Base-by-base conservation (phyloP, 306 rosid species). In the Luffa aegyptiaca region DNA sequence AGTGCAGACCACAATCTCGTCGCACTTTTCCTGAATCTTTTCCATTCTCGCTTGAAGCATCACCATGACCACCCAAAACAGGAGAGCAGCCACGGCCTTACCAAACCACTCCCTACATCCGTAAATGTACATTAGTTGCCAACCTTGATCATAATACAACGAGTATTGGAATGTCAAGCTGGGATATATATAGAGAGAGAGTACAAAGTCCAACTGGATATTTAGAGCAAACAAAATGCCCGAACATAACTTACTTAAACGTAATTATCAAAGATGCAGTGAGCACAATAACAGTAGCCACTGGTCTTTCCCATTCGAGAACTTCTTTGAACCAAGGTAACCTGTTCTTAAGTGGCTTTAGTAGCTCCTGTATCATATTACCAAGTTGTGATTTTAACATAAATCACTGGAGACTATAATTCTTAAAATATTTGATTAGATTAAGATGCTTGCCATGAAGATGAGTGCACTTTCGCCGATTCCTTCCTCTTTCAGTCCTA, bases 41-140 rank as follows among this genome's bases (percentile, higher is more conserved):
- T 85, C 58, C 6, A 9, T 21, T 82, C 98, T 90, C 52, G 88
- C 92, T 69, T 84, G 66, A 17, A 89, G 49, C 98, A 96, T 96
- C 85, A 77, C 82, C 37, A 64, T 77, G 39, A 89, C 86, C 76
- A 88, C 80, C 96, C 96, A 91, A 36, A 89, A 68, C 74, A 90
- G 69, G 81, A 96, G 74, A 45, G 77, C 82, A 52, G 99, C 94
- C 35, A 90, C 45, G 61, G 91, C 88, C 85, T 89, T 93, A 62
- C 99, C 98, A 62, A 88, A 81, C 97, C 99, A 96, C 84, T 91
- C 98, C 93, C 98, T 96, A 84, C 85, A 81, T 61, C 64, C 56
- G 18, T 11, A 48, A 79, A 59, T 46, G 79, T 17, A 53, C 33
- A 36, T 75, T 35, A 33, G 64, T 53, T 75, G 48, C 14, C 10